Evolutionary conservation across 2,329 filamentous ascomycete species (phyloP), one percentile per base, ranked within the genome.

Genomic region (Botrytis elliptica): DNA sequence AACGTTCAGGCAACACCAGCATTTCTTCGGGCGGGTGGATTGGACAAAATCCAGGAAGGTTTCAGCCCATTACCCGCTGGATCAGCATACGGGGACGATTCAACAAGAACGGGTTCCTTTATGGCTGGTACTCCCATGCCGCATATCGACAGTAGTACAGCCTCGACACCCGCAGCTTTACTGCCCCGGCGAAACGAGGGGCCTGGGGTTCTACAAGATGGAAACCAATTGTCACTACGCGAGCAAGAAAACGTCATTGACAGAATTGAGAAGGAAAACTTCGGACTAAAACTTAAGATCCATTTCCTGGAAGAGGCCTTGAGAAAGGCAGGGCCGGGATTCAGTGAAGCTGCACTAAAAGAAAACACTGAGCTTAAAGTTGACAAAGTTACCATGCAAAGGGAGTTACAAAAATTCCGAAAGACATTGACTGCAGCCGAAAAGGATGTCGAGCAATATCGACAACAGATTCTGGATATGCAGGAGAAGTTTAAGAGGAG

Each of bases 301-400:
- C 94, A 98, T 82, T 99, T 97, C 82, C 87, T 99, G 73, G 94
- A 99, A 82, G 94, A 98, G 78, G 93, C 93, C 22, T 84, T 99
- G 68, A 89, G 91, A 71, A 97, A 97, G 82, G 90, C 92, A 72
- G 95, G 95, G 0, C 94, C 93, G 12, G 94, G 95, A 72, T 96
- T 95, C 85, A 97, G 95, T 79, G 92, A 97, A 82, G 90, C 90
- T 44, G 94, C 95, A 5, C 85, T 99, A 42, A 94, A 93, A 81
- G 96, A 99, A 83, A 99, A 99, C 81, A 97, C 96, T 6, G 95
- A 97, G 77, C 89, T 99, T 72, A 98, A 98, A 82, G 94, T 97
- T 74, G 92, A 96, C 83, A 93, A 93, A 81, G 89, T 97, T 75
- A 95, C 93, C 0, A 92, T 98, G 89, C 91, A 96, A 81, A 89